Percentiles rank a stretch among this genome's conserved stretches.
Evolutionary conservation across 139 green algal genomes (phyloP).

Genomic region (Choricystis sp.): DNA sequence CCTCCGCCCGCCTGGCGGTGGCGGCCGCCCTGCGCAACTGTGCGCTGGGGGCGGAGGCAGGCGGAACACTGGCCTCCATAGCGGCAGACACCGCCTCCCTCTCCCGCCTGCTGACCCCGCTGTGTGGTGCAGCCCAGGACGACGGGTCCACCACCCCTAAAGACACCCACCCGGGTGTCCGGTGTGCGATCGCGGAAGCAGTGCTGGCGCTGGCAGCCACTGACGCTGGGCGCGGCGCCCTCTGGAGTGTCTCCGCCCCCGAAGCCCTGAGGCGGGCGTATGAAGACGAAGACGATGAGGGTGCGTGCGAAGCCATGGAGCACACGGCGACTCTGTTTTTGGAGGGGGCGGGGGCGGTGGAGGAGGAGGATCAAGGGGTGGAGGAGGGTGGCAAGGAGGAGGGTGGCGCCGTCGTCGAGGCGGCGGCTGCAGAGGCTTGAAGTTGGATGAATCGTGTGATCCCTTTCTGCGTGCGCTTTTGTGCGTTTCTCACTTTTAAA

Average conservation of each 20-base stretch:
- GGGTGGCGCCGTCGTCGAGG: not conserved
- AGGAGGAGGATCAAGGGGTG: not conserved
- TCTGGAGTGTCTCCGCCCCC: slow-evolving; percentile 45
- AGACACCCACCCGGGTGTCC: slow-evolving; percentile 22
- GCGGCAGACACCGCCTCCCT: not conserved
- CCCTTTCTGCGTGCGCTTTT: no score
- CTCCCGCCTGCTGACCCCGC: slow-evolving; percentile 23
- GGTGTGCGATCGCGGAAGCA: slow-evolving; percentile 38
- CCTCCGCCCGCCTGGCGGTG: slow-evolving; percentile 7
- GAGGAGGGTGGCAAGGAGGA: not conserved
- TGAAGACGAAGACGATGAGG: slow-evolving; percentile 36
- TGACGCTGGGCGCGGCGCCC: slow-evolving; percentile 23
- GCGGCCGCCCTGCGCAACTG: slow-evolving; percentile 27
- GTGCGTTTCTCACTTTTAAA: no score
- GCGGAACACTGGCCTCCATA: not conserved
- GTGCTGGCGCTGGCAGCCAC: slow-evolving; percentile 32
- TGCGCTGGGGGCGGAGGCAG: slow-evolving; percentile 25
- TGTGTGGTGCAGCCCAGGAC: slow-evolving; percentile 9
- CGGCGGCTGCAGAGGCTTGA: no score
- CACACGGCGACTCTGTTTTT: slow-evolving; percentile 31
- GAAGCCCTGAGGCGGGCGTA: slow-evolving; percentile 45
- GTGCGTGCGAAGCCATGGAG: slow-evolving; percentile 47
- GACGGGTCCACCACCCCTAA: slow-evolving; percentile 8
- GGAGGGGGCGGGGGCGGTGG: slow-evolving; percentile 4
- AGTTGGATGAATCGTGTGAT: no score